Base-by-base conservation (phyloP, 768 basidiomycete species). In the Amanita jacksonii region DNA sequence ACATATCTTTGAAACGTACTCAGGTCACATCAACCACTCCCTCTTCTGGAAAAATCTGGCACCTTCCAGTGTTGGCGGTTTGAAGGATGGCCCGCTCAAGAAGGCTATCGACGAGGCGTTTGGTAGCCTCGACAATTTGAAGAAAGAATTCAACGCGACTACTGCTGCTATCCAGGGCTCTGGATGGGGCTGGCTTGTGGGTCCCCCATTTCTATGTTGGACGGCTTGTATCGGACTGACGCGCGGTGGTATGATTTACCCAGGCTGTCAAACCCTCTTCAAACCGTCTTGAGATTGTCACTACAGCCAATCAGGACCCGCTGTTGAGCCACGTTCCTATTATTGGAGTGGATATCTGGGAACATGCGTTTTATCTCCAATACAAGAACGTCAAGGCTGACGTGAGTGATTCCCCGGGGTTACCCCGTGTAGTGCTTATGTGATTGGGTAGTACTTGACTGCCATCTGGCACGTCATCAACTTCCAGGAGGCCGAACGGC, bases 231-330 rank as follows among this genome's bases (percentile, higher is more conserved):
- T n/a, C n/a, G n/a, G n/a, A n/a, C n/a, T n/a, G n/a, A n/a, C n/a
- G n/a, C n/a, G 38, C 18, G 24, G 23, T 16, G 30, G 19, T 10
- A 23, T 12, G 89, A 3, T 64, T 74, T 45, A 85, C 88, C 68
- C 70, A 77, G 20, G 45, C 58, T 45, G 77, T 66, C 50, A 78
- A 79, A 65, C n/a, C n/a, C n/a, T n/a, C n/a, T n/a, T n/a, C n/a
- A n/a, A n/a, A n/a, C n/a, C 70, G 69, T 53, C 79, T 99, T 45
- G 91, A 94, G 70, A 76, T 96, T 52, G 66, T 76, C 40, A 93
- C 96, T 33, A 98, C 96, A 24, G 62, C 90, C 4, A 98, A 99
- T 76, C 96, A 99, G 70, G 93, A 97, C 60, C 93, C 92, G 47
- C 74, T 93, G 39, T 64, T 89, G 52, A 61, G 66, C 36, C 81